Base-by-base conservation (phyloP, 306 rosid species). In the Delonix regia region DNA sequence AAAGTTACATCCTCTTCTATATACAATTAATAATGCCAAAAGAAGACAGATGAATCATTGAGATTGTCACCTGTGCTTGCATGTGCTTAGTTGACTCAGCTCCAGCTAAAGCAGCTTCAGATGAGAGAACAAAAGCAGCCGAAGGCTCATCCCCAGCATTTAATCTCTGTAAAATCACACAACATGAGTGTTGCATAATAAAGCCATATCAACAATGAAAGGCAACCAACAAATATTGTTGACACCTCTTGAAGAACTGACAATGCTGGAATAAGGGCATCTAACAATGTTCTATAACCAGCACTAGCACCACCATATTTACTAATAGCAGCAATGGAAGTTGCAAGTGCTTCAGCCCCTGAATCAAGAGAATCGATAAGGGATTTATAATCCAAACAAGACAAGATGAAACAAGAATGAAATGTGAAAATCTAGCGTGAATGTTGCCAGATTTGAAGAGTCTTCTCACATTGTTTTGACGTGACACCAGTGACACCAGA, bases 281-380 rank as follows among this genome's bases (percentile, higher is more conserved):
- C 99, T 74, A 95, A 86, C 88, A 95, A 66, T 73, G 99, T 95
- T 76, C 99, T 94, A 72, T 86, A 88, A 80, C 99, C 99, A 83
- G 93, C 98, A 80, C 84, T 85, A 66, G 99, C 99, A 33, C 98
- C 97, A 22, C 99, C 98, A 80, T 95, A 95, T 80, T 91, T 95
- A 81, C 93, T 88, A 53, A 95, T 88, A 38, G 99, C 96, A 80
- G 95, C 89, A 78, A 95, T 90, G 74, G 92, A 88, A 77, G 90
- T 88, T 49, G 85, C 89, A 71, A 95, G 90, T 60, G 96, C 99
- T 71, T 91, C 90, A 30, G 90, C 89, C 98, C 97, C 99, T 94
- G 84, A 80, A 83, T 80, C 82, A 80, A 83, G 57, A 87, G 42
- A 82, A 61, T 70, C 61, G 33, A 53, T 75, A 51, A 81, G 82